A percentile compares a stretch with the other conserved stretches of the same genome.
phyloP scores from a whole-genome alignment of 306 rosid genomes.

The Rosa lucieae region DNA sequence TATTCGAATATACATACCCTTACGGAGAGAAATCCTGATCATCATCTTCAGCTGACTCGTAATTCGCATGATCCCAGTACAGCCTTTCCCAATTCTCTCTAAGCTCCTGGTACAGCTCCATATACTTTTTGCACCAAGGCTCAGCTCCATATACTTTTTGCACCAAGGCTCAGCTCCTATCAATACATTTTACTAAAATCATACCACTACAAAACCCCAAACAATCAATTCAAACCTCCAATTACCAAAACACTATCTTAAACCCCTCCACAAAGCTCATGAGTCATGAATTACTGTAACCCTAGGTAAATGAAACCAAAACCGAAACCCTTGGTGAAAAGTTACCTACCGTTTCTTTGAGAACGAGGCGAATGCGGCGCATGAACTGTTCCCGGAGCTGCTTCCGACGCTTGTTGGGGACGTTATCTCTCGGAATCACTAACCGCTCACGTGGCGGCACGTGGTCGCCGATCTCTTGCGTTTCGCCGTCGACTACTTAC shows the following conservation, averaged over 20 bases:
- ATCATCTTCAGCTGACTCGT: conserved; percentile 91
- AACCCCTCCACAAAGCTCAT: neutral
- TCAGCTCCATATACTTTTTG: conserved; percentile 86
- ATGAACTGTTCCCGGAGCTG: conserved; percentile 94
- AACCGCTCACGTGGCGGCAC: conserved; percentile 89
- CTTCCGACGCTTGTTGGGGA: conserved; percentile 89
- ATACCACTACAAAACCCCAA: neutral
- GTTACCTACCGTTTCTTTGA: conserved; percentile 61
- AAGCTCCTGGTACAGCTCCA: conserved; percentile 87
- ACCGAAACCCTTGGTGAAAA: neutral
- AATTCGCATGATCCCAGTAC: conserved; percentile 96
- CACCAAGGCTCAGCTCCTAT: conserved; percentile 98
- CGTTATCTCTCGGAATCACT: conserved; percentile 76
- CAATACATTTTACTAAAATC: neutral
- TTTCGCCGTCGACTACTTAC: conserved; percentile 62
- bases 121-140: conserved; percentile 88
- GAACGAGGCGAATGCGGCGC: conserved; percentile 91
- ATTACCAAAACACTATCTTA: neutral
- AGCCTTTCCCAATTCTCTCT: conserved; percentile 99
- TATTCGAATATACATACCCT: conserved; percentile 43
- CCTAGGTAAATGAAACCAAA: neutral
- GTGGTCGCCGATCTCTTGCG: conserved; percentile 89
- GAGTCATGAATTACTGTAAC: neutral
- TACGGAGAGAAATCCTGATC: conserved; percentile 86
- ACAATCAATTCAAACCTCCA: neutral